These are phyloP conservation scores for Phytophthora sp. DNA, from an alignment of 352 stramenopile genomes.

Conservation along the genomic window DNA sequence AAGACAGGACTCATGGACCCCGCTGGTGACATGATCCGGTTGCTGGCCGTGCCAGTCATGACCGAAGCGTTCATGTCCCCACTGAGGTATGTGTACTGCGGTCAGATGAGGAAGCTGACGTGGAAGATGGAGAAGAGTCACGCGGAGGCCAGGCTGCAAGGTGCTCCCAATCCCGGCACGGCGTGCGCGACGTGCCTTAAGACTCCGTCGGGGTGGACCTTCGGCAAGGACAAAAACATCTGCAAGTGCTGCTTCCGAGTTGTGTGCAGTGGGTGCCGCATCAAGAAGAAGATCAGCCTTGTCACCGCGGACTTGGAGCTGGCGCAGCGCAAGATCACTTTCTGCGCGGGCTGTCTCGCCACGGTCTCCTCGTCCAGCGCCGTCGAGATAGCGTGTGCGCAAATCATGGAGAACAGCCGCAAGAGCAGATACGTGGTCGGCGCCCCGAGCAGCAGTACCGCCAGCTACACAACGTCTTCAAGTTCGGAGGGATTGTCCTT, in stretches of 20 bases:
- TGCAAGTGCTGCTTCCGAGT: slow-evolving; percentile 35
- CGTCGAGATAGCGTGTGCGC: slow-evolving; percentile 21
- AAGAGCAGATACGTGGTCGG: slow-evolving; percentile 19
- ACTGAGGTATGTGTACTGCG: slow-evolving; percentile 41
- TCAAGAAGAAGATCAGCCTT: slow-evolving; percentile 38
- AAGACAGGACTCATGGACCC: slow-evolving; percentile 30
- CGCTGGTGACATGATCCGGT: slow-evolving; percentile 35
- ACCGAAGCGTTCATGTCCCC: slow-evolving; percentile 41
- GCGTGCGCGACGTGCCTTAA: slow-evolving; percentile 25
- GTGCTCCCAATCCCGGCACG: slow-evolving; percentile 14
- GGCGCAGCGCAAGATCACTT: slow-evolving; percentile 28
- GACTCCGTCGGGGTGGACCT: slow-evolving; percentile 18
- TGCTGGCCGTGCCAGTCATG: slow-evolving; percentile 33
- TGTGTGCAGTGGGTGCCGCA: slow-evolving; percentile 29
- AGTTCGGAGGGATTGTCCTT: slow-evolving; percentile 23
- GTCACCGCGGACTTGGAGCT: slow-evolving; percentile 33
- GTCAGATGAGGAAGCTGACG: slow-evolving; percentile 64
- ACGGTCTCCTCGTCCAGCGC: slow-evolving; percentile 21
- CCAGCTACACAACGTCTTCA: slow-evolving; percentile 21
- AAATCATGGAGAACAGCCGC: slow-evolving; percentile 17
- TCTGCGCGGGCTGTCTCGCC: slow-evolving; percentile 26
- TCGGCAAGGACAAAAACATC: slow-evolving; percentile 30
- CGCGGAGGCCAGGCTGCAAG: slow-evolving; percentile 21
- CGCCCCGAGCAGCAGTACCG: slow-evolving; percentile 5
- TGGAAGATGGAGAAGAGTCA: slow-evolving; percentile 53